phyloP scores from a whole-genome alignment of 345 rosid genomes.

The Aurinia saxatilis region DNA sequence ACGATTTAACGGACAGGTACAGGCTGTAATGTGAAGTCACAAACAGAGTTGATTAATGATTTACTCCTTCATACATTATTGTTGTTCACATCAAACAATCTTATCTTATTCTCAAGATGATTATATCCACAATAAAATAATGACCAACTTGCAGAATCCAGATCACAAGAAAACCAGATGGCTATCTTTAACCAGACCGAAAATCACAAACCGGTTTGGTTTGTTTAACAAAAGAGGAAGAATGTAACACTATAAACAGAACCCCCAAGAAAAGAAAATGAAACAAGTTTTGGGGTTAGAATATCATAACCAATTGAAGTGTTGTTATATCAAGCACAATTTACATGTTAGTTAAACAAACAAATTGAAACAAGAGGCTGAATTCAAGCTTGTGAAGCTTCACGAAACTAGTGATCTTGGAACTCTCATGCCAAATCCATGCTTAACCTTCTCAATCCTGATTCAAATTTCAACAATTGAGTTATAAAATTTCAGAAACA shows the following conservation, averaged over 20 bases:
- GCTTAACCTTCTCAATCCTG: conserved; percentile 61
- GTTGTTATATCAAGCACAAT: conserved; percentile 5
- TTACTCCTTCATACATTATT: neutral
- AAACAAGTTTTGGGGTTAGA: no score
- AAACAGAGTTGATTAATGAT: neutral
- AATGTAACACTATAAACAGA: neutral
- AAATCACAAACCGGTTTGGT: neutral
- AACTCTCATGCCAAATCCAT: conserved; percentile 73
- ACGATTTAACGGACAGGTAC: neutral
- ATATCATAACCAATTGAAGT: no score
- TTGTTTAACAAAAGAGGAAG: neutral
- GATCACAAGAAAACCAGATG: neutral
- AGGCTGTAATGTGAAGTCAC: no score
- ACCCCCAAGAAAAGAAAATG: no score
- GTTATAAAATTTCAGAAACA: neutral
- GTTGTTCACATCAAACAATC: neutral
- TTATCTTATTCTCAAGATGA: neutral
- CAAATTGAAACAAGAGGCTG: neutral
- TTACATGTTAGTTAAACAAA: neutral
- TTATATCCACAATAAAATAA: conserved; percentile 16
- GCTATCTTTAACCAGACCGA: neutral
- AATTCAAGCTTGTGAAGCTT: neutral
- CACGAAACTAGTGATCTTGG: conserved; percentile 32
- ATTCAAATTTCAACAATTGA: neutral
- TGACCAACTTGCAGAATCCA: neutral